Base-by-base conservation (phyloP, 1,284 basidiomycete genomes). In the Tilletia indica region DNA sequence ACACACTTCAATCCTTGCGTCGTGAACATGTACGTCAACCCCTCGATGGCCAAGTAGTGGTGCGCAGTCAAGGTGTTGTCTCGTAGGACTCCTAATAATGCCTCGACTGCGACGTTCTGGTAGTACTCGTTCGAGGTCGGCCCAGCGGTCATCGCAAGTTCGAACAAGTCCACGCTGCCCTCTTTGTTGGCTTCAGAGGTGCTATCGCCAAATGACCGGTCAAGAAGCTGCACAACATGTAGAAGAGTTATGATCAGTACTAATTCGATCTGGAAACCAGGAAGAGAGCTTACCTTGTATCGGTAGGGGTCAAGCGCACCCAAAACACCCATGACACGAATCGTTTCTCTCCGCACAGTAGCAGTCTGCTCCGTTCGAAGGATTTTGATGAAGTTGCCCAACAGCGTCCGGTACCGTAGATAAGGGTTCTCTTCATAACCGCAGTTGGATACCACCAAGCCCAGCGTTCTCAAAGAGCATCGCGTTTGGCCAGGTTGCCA, bases 1-100 rank as follows among this genome's bases (percentile, higher is more conserved):
- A 97, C 95, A 84, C 95, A 98, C 87, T 95, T 94, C 80, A 99
- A 86, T 8, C 97, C 93, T 84, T 99, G 94, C 0, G 95, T 98
- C 85, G 96, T 94, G 89, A 99, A 99, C 76, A 99, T 98, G 73
- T 95, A 93, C 93, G 99, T 99, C 80, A 99, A 92, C 1, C 96
- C 95, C 85, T 99, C 95, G 76, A 99, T 96, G 72, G 96, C 96
- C 63, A 86, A 86, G 45, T 93, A 85, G 79, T 98, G 94, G 80
- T 94, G 82, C 61, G 78, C 77, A 12, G 79, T 76, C 14, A 84
- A 74, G 61, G 81, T 74, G 25, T 78, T 77, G 63, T 84, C 97
- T 82, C 91, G 92, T 76, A 99, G 86, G 70, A 99, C 93, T 68
- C 89, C 89, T 64, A 99, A 89, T 31, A 99, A 88, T 1, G 94